Conservation (phyloP, 768 basidiomycete genomes). For the Russula sp. region DNA sequence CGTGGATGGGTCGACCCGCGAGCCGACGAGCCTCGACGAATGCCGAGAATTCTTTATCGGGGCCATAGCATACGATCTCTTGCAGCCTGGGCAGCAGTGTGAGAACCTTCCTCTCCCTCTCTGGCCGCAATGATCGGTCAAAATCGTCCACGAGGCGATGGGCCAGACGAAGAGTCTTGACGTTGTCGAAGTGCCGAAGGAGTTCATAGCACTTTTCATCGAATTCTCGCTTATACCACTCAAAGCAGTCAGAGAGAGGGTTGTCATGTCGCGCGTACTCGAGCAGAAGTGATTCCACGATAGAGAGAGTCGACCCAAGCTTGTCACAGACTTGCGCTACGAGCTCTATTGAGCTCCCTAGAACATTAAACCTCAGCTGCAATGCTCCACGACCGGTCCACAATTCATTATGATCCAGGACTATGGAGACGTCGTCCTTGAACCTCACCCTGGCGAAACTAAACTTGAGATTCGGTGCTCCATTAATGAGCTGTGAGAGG, state of each 20-base stretch:
- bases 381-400: slow-evolving; percentile 2
- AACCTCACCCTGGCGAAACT: not conserved
- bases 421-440: not conserved
- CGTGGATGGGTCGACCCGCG: not conserved
- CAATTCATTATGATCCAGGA: not conserved
- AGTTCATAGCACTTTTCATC: not conserved
- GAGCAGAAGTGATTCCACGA: not conserved
- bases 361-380: not conserved
- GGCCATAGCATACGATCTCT: not conserved
- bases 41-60: not conserved
- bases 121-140: not conserved
- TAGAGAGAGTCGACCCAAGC: not conserved
- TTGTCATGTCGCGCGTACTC: not conserved
- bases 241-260: no score
- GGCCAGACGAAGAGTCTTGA: not conserved
- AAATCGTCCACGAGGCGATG: not conserved
- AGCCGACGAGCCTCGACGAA: not conserved
- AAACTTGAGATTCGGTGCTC: not conserved
- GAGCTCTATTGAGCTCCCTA: no score
- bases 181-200: not conserved
- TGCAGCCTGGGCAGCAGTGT: not conserved
- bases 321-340: not conserved
- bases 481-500: not conserved
- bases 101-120: no score
- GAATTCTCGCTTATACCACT: no score